Evolutionary conservation across 768 basidiomycete species (phyloP), one percentile per base, ranked within the genome.

Genomic region (Galerina marginata): DNA sequence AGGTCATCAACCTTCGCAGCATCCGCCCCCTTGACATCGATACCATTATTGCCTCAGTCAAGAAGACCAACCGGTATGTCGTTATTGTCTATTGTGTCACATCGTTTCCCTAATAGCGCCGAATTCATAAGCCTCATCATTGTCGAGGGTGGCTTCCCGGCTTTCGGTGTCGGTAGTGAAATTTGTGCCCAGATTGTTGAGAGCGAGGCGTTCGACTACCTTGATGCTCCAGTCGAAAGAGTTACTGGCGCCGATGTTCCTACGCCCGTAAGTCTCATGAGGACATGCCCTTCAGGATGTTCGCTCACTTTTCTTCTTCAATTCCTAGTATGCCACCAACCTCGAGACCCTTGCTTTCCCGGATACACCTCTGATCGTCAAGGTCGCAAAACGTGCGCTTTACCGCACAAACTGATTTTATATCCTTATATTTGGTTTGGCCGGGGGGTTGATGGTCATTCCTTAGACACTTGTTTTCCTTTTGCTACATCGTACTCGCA

Each of bases 141-240:
- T 58, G 96, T 95, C 52, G 97, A 99, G 78, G 96, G 96, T 76
- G 97, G 97, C 40, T 99, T 97, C 94, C 97, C 97, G 40, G 89
- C 86, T 51, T 99, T 98, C 75, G 95, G 97, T 80, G 96, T 99
- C 56, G 97, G 97, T 65, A 96, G 95, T 68, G 97, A 99, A 78
- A 96, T 99, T 69, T 93, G 93, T 67, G 97, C 97, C 12, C 96
- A 99, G 76, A 94, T 99, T 67, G 83, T 96, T 56, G 97, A 99
- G 83, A 93, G 93, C 67, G 94, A 97, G 69, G 96, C 95, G 2
- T 99, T 96, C 72, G 95, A 99, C 79, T 98, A 94, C 81, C 90
- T 99, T 38, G 97, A 99, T 79, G 96, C 96, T 16, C 95, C 97
- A 12, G 93, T 98, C 56, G 97, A 99, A 83, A 90, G 97, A 63